These are phyloP conservation scores for Fusarium pininemorale DNA, from an alignment of 2,329 filamentous ascomycete genomes.

Conservation along the genomic window DNA sequence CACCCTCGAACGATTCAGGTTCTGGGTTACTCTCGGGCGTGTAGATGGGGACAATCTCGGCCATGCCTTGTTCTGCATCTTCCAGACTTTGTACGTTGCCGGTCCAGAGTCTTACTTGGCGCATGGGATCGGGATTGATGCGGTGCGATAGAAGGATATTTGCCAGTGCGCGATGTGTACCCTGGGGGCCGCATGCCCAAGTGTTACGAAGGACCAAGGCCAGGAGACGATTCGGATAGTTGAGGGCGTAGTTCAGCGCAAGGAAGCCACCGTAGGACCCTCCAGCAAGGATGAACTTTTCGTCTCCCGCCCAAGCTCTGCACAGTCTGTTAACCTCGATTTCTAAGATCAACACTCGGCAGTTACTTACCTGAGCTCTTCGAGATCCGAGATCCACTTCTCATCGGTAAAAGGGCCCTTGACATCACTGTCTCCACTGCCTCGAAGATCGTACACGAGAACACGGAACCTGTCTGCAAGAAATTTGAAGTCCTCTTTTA, in stretches of 20 bases:
- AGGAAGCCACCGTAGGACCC: conserved; percentile 11
- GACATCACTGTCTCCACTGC: neutral
- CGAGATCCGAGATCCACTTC: neutral
- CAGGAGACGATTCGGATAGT: neutral
- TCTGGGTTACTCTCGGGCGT: neutral
- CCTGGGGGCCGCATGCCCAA: neutral
- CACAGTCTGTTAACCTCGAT: rapidly evolving
- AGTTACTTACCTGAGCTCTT: neutral
- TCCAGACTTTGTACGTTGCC: neutral
- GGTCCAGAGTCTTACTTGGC: conserved; percentile 10
- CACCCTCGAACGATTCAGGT: neutral
- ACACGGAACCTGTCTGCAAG: conserved; percentile 1
- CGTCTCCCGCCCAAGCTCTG: neutral
- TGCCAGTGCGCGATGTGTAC: conserved; percentile 1
- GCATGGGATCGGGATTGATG: neutral
- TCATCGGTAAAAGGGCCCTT: conserved; percentile 7
- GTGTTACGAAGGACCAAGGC: neutral
- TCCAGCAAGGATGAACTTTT: conserved; percentile 10
- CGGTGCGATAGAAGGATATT: neutral
- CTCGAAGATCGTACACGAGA: conserved; percentile 10
- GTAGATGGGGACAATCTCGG: conserved; percentile 6
- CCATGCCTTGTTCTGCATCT: neutral
- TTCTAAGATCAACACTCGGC: rapidly evolving
- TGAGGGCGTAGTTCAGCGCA: neutral
- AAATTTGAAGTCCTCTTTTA: conserved; percentile 1